phyloP scores from a whole-genome alignment of 176 grass and related monocot genomes.

The Triticum dicoccoides region DNA sequence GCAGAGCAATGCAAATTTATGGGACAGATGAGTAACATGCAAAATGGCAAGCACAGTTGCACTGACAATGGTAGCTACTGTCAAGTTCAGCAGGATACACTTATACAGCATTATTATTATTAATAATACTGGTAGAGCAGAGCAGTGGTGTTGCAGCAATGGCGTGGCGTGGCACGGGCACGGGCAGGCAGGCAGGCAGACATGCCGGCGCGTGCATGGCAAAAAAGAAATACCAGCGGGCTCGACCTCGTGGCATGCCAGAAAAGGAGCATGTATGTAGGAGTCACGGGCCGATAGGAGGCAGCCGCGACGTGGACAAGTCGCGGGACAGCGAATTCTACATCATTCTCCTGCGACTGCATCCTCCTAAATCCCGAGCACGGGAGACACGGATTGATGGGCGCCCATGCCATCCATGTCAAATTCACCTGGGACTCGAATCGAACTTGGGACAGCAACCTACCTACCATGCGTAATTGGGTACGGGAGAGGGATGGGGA shows the following conservation, averaged over 20 bases:
- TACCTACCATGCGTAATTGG: background rate
- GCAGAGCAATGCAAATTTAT: no score
- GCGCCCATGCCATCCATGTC: no score
- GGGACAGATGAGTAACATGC: no score
- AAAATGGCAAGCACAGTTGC: no score
- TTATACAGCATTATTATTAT: no score
- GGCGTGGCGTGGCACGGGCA: background rate
- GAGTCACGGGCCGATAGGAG: background rate
- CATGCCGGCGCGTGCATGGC: constrained; percentile 4
- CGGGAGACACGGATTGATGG: background rate
- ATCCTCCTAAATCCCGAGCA: background rate
- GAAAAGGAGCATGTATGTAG: background rate
- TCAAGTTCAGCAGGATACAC: background rate
- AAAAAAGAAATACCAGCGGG: background rate
- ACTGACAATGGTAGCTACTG: no score
- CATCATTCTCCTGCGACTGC: no score
- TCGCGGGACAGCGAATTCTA: background rate
- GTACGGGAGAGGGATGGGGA: background rate
- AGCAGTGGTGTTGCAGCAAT: background rate
- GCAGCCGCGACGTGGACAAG: background rate
- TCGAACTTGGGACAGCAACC: no score
- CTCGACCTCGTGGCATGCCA: background rate
- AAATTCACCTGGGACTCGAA: background rate
- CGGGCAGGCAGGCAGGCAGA: background rate
- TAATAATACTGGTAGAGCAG: background rate